Evolutionary conservation across 2,329 filamentous ascomycete species (phyloP), one percentile per base, ranked within the genome.

Genomic region (Diplocarpon mali): DNA sequence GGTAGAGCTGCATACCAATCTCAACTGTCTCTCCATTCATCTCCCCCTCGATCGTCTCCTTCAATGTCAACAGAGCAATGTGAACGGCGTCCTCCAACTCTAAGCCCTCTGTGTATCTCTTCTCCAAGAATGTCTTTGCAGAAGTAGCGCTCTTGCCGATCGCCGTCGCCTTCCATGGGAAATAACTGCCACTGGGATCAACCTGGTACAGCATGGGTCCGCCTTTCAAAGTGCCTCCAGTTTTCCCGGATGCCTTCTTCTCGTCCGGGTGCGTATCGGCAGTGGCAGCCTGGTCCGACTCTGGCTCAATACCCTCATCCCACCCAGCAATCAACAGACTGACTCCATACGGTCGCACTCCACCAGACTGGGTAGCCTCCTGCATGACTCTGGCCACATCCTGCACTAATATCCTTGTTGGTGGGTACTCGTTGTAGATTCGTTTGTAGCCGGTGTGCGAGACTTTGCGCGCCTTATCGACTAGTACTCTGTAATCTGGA

Each of bases 401-500:
- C 69, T 98, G 92, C 46, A 98, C 92, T 70, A 98, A 78, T 83
- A 98, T 98, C 66, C 92, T 82, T 46, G 92, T 98, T 5, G 92
- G 92, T n/a, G 92, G 92, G 71, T 98, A 98, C 71, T 98, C 92
- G 70, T 98, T 98, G 75, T 98, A 98, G 72, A 98, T 89, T 67
- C 92, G 87, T 79, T 98, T 98, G 80, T 98, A 98, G 66, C 82
- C 84, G 38, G 92, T 94, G 71, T 98, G 92, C 45, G 89, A 95
- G 56, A 95, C 92, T 69, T 96, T 98, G 64, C 92, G 88, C 58
- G 92, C 92, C 68, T 89, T 90, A 73, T 98, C 92, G 58, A 96
- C 92, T 44, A 98, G 77, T 46, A 98, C 87, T 66, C 92, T 82
- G 72, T 96, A 98, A 68, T 98, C 92, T 48, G 92, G 92, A 27